Percentiles rank a stretch among this genome's conserved stretches.
Evolutionary conservation across 192 early-diverging fungal genomes (phyloP).

Genomic region (Allomyces macrogynus): DNA sequence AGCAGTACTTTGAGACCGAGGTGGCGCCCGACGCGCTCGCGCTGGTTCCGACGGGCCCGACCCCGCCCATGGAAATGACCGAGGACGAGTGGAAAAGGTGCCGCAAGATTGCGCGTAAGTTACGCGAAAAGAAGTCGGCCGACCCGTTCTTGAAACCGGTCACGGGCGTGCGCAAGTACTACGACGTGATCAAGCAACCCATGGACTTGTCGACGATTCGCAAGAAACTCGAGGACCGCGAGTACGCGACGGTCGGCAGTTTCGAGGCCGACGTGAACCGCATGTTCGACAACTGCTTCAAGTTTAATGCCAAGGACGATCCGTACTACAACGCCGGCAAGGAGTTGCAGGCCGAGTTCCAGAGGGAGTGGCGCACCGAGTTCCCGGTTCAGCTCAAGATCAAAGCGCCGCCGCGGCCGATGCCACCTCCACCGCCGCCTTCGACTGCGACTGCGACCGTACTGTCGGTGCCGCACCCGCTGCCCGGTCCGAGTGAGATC

Average conservation of each 20-base stretch:
- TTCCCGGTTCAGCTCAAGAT: no score
- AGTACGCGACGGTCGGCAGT: slow-evolving; percentile 16
- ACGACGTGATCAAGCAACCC: slow-evolving; percentile 36
- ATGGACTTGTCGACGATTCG: slow-evolving; percentile 46
- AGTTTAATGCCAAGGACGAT: slow-evolving; percentile 49
- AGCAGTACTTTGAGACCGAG: neutral
- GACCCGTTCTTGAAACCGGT: neutral
- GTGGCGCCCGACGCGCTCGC: neutral
- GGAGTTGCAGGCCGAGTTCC: slow-evolving; percentile 28
- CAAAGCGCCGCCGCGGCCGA: no score
- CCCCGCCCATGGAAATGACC: neutral
- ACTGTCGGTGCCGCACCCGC: no score
- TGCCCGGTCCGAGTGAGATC: no score
- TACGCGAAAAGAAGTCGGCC: neutral
- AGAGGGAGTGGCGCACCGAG: slow-evolving; percentile 18
- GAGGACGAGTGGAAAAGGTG: neutral
- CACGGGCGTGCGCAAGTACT: slow-evolving; percentile 29
- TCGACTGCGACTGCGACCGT: no score
- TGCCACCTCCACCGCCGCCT: no score
- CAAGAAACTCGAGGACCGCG: slow-evolving; percentile 13
- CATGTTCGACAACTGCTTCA: slow-evolving; percentile 42
- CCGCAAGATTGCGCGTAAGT: neutral
- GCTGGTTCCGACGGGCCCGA: neutral
- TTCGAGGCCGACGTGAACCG: slow-evolving; percentile 31
- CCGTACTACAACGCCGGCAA: slow-evolving; percentile 42